Evolutionary conservation across 2,329 filamentous ascomycete species (phyloP).

Genomic region (Fusarium circinatum): DNA sequence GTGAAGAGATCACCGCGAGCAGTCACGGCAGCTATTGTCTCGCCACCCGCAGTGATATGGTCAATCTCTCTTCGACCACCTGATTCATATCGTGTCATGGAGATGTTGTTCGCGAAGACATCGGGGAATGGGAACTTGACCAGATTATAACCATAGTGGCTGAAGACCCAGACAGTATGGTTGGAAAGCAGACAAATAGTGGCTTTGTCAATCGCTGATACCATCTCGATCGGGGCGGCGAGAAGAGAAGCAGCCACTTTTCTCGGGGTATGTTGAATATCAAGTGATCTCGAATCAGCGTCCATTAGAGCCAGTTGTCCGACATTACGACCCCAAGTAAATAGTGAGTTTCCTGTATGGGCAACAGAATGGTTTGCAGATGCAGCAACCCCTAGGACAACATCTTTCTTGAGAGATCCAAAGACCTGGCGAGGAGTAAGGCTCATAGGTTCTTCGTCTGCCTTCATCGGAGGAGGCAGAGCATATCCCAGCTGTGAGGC

Average conservation of each 20-base stretch:
- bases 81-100: conserved; percentile 70
- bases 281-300: conserved; percentile 90
- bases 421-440: conserved; percentile 87
- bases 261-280: conserved; percentile 82
- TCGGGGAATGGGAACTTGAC: conserved; percentile 82
- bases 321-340: conserved; percentile 94
- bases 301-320: conserved; percentile 95
- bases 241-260: conserved; percentile 85
- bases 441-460: conserved; percentile 87
- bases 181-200: conserved; percentile 88
- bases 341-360: conserved; percentile 82
- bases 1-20: conserved; percentile 89
- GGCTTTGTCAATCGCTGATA: conserved; percentile 89
- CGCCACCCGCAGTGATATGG: conserved; percentile 84
- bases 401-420: conserved; percentile 88
- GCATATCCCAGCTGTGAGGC: conserved; percentile 88
- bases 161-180: conserved; percentile 91
- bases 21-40: conserved; percentile 90
- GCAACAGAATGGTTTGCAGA: conserved; percentile 93
- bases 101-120: conserved; percentile 74
- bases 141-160: conserved; percentile 95
- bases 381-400: conserved; percentile 83
- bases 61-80: conserved; percentile 75
- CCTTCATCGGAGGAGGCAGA: conserved; percentile 71
- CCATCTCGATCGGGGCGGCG: conserved; percentile 75